These are phyloP conservation scores for Trypanosoma rangeli DNA, from an alignment of 208 protist species.

Conservation along the genomic window DNA sequence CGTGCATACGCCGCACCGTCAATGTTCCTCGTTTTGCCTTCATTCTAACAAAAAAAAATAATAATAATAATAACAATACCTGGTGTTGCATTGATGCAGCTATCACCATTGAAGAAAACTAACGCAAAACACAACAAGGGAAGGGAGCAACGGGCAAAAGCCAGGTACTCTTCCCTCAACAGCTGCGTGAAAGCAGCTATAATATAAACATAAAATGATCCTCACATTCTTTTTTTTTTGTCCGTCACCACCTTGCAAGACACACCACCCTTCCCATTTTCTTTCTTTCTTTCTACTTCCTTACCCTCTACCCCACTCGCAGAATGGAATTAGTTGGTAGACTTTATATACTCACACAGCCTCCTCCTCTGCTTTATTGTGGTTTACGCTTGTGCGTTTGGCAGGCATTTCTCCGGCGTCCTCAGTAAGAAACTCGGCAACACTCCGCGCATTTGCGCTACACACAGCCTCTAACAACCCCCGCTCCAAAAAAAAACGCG, in stretches of 20 bases:
- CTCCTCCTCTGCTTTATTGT: constrained; percentile 35
- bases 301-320: not conserved
- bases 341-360: constrained; percentile 1
- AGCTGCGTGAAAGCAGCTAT: too few species aligned
- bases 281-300: not conserved
- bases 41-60: not conserved
- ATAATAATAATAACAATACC: too few species aligned
- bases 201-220: not conserved
- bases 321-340: not conserved
- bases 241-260: not conserved
- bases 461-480: constrained; percentile 88
- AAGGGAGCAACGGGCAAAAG: not conserved
- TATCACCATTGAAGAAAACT: not conserved
- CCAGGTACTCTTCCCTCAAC: not conserved
- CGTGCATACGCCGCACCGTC: not conserved
- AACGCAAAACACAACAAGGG: not conserved
- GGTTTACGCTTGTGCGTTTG: constrained; percentile 17
- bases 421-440: constrained; percentile 48
- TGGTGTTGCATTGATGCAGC: not conserved
- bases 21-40: not conserved
- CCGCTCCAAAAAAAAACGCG: constrained; percentile 90
- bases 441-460: constrained; percentile 63
- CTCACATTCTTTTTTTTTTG: constrained; percentile 4
- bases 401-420: not conserved
- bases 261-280: not conserved